These are phyloP conservation scores for Trametes cubensis DNA, from an alignment of 768 basidiomycete species.

Conservation along the genomic window DNA sequence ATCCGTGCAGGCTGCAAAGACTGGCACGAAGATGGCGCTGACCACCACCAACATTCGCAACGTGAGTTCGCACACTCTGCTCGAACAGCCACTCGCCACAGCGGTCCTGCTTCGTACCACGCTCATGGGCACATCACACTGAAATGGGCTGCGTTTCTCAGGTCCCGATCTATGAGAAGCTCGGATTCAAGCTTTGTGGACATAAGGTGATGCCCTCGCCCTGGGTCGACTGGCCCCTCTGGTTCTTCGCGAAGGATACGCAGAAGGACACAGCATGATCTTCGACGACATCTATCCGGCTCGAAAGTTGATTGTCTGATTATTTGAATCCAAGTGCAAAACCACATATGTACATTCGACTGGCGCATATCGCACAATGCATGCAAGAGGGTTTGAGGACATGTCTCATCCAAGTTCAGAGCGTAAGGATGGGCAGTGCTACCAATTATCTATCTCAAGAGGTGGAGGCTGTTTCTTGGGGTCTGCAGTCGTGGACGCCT, in stretches of 20 bases:
- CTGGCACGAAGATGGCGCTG: constrained; percentile 10
- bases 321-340: too few relatives aligned
- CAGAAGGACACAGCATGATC: not conserved
- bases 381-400: too few relatives aligned
- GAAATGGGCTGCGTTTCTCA: not conserved
- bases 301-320: too few relatives aligned
- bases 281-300: not conserved
- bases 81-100: too few relatives aligned
- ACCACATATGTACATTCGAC: too few relatives aligned
- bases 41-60: constrained; percentile 19
- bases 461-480: too few relatives aligned
- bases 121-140: not conserved
- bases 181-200: constrained; percentile 21
- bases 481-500: too few relatives aligned
- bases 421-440: too few relatives aligned
- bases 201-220: constrained; percentile 22
- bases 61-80: constrained; percentile 1
- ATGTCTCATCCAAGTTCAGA: too few relatives aligned
- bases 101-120: not conserved
- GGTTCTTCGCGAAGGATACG: constrained; percentile 21
- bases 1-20: constrained; percentile 15
- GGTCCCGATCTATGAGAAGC: constrained; percentile 24
- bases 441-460: too few relatives aligned
- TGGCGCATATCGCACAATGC: too few relatives aligned
- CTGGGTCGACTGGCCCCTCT: constrained; percentile 25